Conservation (phyloP, 257 asterid genomes). For the Eucommia ulmoides region DNA sequence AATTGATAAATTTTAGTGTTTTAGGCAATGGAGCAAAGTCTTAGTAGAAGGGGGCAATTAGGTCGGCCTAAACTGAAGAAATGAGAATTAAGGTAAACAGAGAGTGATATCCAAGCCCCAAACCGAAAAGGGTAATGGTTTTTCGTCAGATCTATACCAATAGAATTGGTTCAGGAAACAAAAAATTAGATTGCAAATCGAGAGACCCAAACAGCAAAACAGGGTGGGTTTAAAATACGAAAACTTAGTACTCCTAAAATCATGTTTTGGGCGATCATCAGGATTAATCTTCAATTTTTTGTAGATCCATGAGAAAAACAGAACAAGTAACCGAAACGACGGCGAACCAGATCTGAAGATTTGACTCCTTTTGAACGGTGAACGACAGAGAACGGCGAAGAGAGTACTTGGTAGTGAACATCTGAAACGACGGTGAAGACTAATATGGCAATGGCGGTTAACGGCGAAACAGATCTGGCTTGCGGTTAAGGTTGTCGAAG, state of each 20-base stretch:
- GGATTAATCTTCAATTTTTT: slow-evolving; percentile 14
- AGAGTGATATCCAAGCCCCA: slow-evolving; percentile 49
- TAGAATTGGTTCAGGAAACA: slow-evolving; percentile 38
- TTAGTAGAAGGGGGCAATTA: slow-evolving; percentile 48
- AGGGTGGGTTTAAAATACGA: slow-evolving; percentile 23
- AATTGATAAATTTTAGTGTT: slow-evolving; percentile 22
- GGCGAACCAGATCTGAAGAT: too few relatives aligned
- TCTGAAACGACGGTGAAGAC: too few relatives aligned
- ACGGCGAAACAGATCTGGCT: too few relatives aligned
- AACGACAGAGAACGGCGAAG: too few relatives aligned
- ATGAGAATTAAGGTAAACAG: slow-evolving; percentile 32
- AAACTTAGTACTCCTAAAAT: slow-evolving; percentile 7
- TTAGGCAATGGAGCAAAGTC: slow-evolving; percentile 46
- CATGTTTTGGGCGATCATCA: slow-evolving; percentile 14
- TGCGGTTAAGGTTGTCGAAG: too few relatives aligned
- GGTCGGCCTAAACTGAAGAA: slow-evolving; percentile 15
- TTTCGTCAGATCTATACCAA: slow-evolving; percentile 61
- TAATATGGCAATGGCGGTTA: too few relatives aligned
- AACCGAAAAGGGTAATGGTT: slow-evolving; percentile 37
- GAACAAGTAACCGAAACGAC: slow-evolving; percentile 21
- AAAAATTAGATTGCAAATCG: slow-evolving; percentile 32
- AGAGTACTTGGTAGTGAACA: too few relatives aligned
- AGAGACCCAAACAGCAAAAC: slow-evolving; percentile 33
- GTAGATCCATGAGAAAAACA: slow-evolving; percentile 27
- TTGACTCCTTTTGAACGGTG: too few relatives aligned